phyloP scores from a whole-genome alignment of 345 rosid genomes.

The Lagerstroemia speciosa region DNA sequence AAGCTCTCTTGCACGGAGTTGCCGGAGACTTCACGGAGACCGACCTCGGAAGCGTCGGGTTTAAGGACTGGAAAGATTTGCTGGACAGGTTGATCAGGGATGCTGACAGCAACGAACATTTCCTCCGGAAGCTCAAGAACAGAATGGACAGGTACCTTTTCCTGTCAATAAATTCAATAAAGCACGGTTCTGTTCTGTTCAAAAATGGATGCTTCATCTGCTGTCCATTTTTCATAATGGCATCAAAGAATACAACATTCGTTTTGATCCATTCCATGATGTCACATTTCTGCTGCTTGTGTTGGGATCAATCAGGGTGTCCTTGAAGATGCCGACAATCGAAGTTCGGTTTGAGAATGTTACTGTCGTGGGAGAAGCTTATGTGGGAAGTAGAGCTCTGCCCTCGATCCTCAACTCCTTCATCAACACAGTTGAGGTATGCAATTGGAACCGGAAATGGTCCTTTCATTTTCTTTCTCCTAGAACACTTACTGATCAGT shows the following conservation, averaged over 20 bases:
- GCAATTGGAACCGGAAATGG: background rate
- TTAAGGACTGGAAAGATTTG: constrained; percentile 7
- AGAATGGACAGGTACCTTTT: constrained; percentile 15
- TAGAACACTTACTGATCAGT: background rate
- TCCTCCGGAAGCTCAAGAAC: constrained; percentile 10
- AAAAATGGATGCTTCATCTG: too few species aligned
- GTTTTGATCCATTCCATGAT: background rate
- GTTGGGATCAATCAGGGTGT: constrained; percentile 6
- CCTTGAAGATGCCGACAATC: constrained; percentile 6
- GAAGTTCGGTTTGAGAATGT: constrained; percentile 16
- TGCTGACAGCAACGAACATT: constrained; percentile 5
- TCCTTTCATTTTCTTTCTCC: background rate
- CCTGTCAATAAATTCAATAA: too few species aligned
- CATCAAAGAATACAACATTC: background rate
- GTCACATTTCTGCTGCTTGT: background rate
- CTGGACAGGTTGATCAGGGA: constrained; percentile 12
- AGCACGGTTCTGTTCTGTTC: too few species aligned
- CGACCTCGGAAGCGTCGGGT: background rate
- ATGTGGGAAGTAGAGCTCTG: constrained; percentile 12
- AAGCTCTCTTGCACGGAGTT: constrained; percentile 1
- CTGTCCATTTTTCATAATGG: background rate
- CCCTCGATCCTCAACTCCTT: constrained; percentile 8
- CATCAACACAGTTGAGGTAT: constrained; percentile 9
- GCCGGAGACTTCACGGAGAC: too few species aligned
- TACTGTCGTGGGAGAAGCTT: constrained; percentile 14